Conservation (phyloP, 441 rosid species). For the Dalechampia spathulata region DNA sequence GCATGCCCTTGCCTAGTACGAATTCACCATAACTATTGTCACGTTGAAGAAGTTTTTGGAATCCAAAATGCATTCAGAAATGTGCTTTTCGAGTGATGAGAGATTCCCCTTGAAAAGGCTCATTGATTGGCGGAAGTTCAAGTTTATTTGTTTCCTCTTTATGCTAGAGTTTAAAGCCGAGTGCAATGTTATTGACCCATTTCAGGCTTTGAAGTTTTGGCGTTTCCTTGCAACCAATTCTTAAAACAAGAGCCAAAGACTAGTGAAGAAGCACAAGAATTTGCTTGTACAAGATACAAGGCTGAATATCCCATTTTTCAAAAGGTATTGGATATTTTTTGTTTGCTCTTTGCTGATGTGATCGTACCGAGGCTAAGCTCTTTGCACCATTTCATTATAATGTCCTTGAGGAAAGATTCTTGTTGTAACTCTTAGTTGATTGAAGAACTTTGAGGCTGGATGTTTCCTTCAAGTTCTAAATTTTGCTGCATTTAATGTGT, state of each 20-base stretch:
- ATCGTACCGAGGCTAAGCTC: too few relatives aligned
- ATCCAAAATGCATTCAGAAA: background rate
- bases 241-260: conserved; percentile 77
- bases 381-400: background rate
- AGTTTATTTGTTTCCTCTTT: too few relatives aligned
- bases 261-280: conserved; percentile 57
- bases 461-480: too few relatives aligned
- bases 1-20: background rate
- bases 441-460: too few relatives aligned
- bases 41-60: background rate
- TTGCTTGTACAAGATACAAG: conserved; percentile 71
- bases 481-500: too few relatives aligned
- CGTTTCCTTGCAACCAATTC: conserved; percentile 97
- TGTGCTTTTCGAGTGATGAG: too few relatives aligned
- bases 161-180: too few relatives aligned
- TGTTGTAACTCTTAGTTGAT: too few relatives aligned
- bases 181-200: background rate
- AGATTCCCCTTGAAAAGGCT: background rate
- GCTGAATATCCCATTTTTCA: conserved; percentile 89
- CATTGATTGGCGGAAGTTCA: background rate
- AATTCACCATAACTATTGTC: background rate
- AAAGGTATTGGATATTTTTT: conserved; percentile 53
- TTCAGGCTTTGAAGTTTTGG: conserved; percentile 81
- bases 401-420: background rate
- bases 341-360: too few relatives aligned